A percentile compares a stretch with the other conserved stretches of the same genome.
Conservation (phyloP, 352 stramenopile genomes). For the Phytophthora citricola region DNA sequence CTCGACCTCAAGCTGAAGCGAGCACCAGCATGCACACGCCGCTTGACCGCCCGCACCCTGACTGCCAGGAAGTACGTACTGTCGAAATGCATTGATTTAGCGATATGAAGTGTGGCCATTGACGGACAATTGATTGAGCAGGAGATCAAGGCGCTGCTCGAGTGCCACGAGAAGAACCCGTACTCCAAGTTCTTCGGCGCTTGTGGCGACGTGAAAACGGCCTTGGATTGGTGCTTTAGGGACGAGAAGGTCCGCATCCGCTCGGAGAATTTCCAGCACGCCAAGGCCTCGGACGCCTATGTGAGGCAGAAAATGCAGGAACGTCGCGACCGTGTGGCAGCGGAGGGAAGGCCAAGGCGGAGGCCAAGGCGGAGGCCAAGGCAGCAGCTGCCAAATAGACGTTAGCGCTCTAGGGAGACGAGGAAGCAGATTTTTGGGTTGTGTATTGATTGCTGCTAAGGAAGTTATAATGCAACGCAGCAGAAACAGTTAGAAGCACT, state of each 20-base stretch:
- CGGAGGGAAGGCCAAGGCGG: conserved; percentile 23
- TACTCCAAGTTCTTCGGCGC: conserved; percentile 79
- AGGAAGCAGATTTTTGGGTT: conserved; percentile 1
- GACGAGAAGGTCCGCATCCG: conserved; percentile 72
- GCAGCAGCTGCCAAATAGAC: conserved; percentile 7
- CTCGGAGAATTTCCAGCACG: conserved; percentile 67
- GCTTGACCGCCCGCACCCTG: conserved; percentile 79
- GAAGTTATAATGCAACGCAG: conserved; percentile 24
- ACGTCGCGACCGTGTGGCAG: conserved; percentile 52
- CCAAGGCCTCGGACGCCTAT: conserved; percentile 71
- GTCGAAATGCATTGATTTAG: not conserved
- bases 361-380: conserved; percentile 24
- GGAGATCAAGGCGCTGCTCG: conserved; percentile 73
- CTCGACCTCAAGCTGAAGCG: conserved; percentile 21
- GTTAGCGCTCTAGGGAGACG: not conserved
- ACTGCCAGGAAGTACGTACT: conserved; percentile 75
- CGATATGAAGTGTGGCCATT: not conserved
- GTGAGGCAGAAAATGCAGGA: conserved; percentile 85
- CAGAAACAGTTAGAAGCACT: conserved; percentile 16
- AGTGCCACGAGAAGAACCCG: conserved; percentile 82
- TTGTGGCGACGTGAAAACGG: conserved; percentile 77
- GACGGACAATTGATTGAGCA: conserved; percentile 29
- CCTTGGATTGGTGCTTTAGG: conserved; percentile 82
- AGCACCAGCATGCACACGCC: conserved; percentile 71
- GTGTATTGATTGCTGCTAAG: conserved; percentile 27